Evolutionary conservation across 345 rosid genomes (phyloP).

Genomic region (Brassica carinata): DNA sequence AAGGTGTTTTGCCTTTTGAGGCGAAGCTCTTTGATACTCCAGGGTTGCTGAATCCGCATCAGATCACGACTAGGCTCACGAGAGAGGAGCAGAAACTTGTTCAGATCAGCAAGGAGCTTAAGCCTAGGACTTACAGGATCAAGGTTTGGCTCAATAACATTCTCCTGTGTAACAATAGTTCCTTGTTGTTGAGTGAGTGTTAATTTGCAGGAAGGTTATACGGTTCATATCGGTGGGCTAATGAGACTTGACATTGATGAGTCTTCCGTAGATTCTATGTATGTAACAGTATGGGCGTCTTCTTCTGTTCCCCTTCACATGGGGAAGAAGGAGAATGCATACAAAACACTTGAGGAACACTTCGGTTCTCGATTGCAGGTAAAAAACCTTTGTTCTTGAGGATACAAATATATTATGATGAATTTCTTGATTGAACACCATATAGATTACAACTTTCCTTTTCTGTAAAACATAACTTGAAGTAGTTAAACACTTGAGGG

Average conservation of each 20-base stretch:
- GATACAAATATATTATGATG: background rate
- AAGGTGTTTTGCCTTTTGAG: slow-evolving; percentile 78
- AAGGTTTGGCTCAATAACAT: slow-evolving; percentile 49
- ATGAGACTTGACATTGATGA: slow-evolving; percentile 86
- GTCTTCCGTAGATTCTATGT: slow-evolving; percentile 68
- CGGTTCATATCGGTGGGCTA: slow-evolving; percentile 85
- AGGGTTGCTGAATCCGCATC: slow-evolving; percentile 81
- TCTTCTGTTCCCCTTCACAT: slow-evolving; percentile 84
- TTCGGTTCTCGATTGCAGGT: slow-evolving; percentile 91
- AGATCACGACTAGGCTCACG: slow-evolving; percentile 78
- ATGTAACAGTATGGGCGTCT: slow-evolving; percentile 93
- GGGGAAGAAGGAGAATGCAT: slow-evolving; percentile 88
- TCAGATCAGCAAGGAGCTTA: slow-evolving; percentile 72
- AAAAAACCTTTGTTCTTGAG: slow-evolving; percentile 1
- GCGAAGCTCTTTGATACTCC: slow-evolving; percentile 92
- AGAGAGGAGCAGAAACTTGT: slow-evolving; percentile 94
- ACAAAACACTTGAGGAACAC: slow-evolving; percentile 62
- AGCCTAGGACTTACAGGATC: slow-evolving; percentile 90
- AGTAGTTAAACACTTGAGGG: background rate
- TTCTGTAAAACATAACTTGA: slow-evolving; percentile 2
- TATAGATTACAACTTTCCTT: background rate
- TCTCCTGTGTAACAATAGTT: background rate
- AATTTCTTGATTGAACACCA: background rate
- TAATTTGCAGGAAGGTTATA: slow-evolving; percentile 66
- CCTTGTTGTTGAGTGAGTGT: slow-evolving; percentile 16